Base-by-base conservation (phyloP, 305 asterid species). In the Plantago coronopus region DNA sequence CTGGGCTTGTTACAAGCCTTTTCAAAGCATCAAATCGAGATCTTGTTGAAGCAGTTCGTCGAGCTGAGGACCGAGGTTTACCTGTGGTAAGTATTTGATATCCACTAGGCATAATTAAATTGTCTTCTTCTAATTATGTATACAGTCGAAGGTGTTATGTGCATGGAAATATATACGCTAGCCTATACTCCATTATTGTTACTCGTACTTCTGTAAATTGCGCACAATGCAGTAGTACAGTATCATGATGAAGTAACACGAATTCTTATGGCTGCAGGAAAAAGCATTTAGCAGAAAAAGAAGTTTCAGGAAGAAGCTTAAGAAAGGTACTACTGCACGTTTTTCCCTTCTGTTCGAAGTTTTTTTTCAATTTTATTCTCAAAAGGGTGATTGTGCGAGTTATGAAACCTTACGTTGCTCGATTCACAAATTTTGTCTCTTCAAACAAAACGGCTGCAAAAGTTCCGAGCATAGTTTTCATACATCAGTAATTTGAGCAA, bases 1-100 rank as follows among this genome's bases (percentile, higher is more conserved):
- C 72, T 23, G 99, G 97, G 48, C 83, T 89, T 29, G 98, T 93
- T 62, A 84, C 98, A 27, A 89, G 96, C 76, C 78, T 93, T 15
- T 86, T 59, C 63, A 77, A 76, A 10, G 77, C 82, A 69, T 73
- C 88, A 47, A 86, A 78, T 43, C 64, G 86, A 23, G 95, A 89
- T 64, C 96, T 91, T 48, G 96, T 88, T 50, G 77, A 83, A 58
- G 88, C 98, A 54, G 95, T 91, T 75, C 89, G 94, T 42, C 88
- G 74, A 49, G 96, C 95, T 49, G 94, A 83, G 70, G 84, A 79
- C 34, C 72, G 38, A 19, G 86, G 79, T 46, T 67, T 67, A 69
- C 81, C 97, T 27, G 91, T 93, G 97, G 97, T 93, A 93, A 80
- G 69, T 11, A 57, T 51, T 53, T 23, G 8, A 25, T 54, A 51